Evolutionary conservation across 495 filamentous ascomycete species (phyloP).

Genomic region (Penicillium turbatum): DNA sequence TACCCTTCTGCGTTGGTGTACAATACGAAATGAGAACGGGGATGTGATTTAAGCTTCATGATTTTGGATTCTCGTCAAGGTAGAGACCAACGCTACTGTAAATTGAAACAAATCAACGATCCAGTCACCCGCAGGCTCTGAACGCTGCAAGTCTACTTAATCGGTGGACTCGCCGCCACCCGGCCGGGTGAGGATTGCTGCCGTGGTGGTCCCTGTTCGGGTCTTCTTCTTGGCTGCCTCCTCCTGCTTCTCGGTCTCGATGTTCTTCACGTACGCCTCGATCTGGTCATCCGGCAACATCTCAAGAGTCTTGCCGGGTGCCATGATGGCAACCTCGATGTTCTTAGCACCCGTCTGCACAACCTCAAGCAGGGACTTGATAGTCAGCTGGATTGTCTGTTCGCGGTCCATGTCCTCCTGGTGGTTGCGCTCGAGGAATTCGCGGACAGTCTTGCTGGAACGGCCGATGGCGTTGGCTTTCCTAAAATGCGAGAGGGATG

Average conservation of each 20-base stretch:
- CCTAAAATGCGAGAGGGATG: constrained; percentile 46
- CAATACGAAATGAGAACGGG: constrained; percentile 10
- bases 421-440: constrained; percentile 97
- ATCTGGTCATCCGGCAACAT: constrained; percentile 95
- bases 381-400: constrained; percentile 92
- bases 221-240: constrained; percentile 97
- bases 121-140: constrained; percentile 6
- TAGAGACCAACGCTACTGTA: constrained; percentile 30
- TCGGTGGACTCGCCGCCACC: constrained; percentile 45
- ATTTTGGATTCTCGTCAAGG: constrained; percentile 25
- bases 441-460: constrained; percentile 96
- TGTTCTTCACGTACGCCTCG: constrained; percentile 93
- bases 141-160: constrained; percentile 12
- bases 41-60: constrained; percentile 20
- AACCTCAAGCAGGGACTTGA: constrained; percentile 96
- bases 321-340: constrained; percentile 98
- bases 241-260: constrained; percentile 98
- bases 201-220: constrained; percentile 69
- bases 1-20: constrained; percentile 22
- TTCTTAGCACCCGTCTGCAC: constrained; percentile 99
- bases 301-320: constrained; percentile 85
- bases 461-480: constrained; percentile 99
- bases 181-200: constrained; percentile 70
- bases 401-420: constrained; percentile 95
- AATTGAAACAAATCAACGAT: constrained; percentile 23